Evolutionary conservation across 2,329 filamentous ascomycete genomes (phyloP).

Genomic region (Fusarium lyarnte): DNA sequence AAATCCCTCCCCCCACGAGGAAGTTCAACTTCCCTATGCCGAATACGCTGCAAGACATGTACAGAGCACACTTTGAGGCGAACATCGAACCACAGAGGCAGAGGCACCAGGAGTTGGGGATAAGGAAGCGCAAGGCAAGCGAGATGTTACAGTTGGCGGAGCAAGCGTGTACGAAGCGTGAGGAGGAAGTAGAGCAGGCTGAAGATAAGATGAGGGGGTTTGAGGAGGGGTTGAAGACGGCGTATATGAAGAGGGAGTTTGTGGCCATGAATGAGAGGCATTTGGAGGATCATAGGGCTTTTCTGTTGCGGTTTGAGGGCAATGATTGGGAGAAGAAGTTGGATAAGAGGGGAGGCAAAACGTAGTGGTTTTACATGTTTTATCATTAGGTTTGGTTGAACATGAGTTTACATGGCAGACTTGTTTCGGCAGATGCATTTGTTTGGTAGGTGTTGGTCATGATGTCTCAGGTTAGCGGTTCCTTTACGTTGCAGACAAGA

Average conservation of each 20-base stretch:
- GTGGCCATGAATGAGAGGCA: not conserved
- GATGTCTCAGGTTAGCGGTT: not conserved
- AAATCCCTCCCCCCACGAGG: not conserved
- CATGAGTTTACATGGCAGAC: not conserved
- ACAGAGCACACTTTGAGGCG: not conserved
- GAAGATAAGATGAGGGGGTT: not conserved
- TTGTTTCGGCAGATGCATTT: not conserved
- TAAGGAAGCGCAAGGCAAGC: not conserved
- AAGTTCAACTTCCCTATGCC: not conserved
- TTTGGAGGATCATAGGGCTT: not conserved
- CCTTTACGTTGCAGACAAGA: not conserved
- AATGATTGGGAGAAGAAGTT: not conserved
- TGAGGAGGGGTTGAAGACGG: not conserved
- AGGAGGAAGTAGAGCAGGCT: not conserved
- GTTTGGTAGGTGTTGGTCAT: not conserved
- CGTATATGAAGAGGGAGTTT: not conserved
- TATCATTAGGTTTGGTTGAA: rapidly evolving
- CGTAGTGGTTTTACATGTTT: not conserved
- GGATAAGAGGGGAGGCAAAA: rapidly evolving
- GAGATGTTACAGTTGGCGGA: not conserved
- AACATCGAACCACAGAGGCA: not conserved
- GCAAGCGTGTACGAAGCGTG: not conserved
- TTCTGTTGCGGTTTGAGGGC: not conserved
- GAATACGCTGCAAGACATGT: too few relatives aligned
- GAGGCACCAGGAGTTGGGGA: not conserved